A percentile compares a stretch with the other conserved stretches of the same genome.
These are phyloP conservation scores for Cercospora zeina DNA, from an alignment of 2,329 filamentous ascomycete genomes.

Conservation along the genomic window DNA sequence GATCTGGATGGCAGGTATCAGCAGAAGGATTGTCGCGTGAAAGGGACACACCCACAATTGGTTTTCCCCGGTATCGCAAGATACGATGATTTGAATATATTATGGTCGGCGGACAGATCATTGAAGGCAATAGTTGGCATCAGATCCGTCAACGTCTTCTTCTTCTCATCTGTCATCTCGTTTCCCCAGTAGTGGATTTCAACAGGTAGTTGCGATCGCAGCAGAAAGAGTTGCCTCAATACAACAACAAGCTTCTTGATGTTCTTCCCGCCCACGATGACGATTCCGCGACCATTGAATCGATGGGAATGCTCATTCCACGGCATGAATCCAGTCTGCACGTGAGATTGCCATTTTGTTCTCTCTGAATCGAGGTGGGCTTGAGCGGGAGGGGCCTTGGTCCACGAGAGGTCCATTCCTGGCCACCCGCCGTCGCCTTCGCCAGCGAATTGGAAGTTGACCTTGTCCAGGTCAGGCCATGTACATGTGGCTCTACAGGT, in stretches of 20 bases:
- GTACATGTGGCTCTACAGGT: constrained; percentile 17
- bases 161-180: constrained; percentile 31
- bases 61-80: constrained; percentile 19
- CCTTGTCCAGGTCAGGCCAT: constrained; percentile 17
- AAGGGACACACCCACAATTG: constrained; percentile 15
- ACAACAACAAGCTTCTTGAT: constrained; percentile 33
- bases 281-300: constrained; percentile 38
- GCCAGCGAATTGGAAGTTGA: constrained; percentile 23
- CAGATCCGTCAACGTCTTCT: constrained; percentile 25
- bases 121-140: constrained; percentile 36
- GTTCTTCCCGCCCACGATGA: constrained; percentile 37
- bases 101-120: constrained; percentile 33
- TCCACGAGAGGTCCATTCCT: constrained; percentile 22
- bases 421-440: constrained; percentile 15
- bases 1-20: constrained; percentile 20
- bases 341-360: constrained; percentile 29
- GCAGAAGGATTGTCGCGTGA: neutral
- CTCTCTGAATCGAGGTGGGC: constrained; percentile 25
- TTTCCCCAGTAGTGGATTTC: constrained; percentile 40
- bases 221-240: constrained; percentile 22
- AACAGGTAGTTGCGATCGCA: constrained; percentile 33
- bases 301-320: constrained; percentile 26
- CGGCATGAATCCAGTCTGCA: constrained; percentile 29
- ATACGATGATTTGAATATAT: constrained; percentile 30
- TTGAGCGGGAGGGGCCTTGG: constrained; percentile 13